A percentile compares a stretch with the other conserved stretches of the same genome.
phyloP scores from a whole-genome alignment of 495 filamentous ascomycete species.

The Neurospora sp. region DNA sequence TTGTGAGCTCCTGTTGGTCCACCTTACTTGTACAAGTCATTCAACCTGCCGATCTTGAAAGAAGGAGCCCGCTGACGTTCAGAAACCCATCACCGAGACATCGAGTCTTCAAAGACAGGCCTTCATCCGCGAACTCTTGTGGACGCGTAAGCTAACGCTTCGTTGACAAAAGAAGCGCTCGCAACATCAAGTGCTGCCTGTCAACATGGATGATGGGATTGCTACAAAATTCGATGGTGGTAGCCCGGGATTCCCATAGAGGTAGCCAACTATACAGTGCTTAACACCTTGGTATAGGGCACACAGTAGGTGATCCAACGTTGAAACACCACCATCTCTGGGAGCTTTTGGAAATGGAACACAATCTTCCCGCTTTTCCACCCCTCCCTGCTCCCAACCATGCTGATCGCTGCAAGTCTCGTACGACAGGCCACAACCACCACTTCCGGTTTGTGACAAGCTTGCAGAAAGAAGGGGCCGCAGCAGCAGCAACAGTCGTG shows the following conservation, averaged over 20 bases:
- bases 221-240: not conserved
- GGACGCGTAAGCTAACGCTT: not conserved
- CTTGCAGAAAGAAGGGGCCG: not conserved
- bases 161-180: not conserved
- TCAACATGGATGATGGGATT: not conserved
- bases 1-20: not conserved
- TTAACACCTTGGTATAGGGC: not conserved
- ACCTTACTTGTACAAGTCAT: not conserved
- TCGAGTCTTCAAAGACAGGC: not conserved
- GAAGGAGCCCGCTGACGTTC: not conserved
- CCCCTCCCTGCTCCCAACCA: not conserved
- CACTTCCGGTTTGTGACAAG: not conserved
- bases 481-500: not conserved
- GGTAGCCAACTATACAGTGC: not conserved
- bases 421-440: slow-evolving; percentile 6
- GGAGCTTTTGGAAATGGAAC: not conserved
- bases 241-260: not conserved
- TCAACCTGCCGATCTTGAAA: not conserved
- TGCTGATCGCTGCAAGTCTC: slow-evolving; percentile 15
- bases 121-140: not conserved
- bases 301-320: not conserved
- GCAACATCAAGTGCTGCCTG: not conserved
- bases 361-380: not conserved
- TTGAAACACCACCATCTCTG: not conserved
- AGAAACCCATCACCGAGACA: not conserved